Evolutionary conservation across 1,284 basidiomycete genomes (phyloP).

Genomic region (Ceratobasidium sp.): DNA sequence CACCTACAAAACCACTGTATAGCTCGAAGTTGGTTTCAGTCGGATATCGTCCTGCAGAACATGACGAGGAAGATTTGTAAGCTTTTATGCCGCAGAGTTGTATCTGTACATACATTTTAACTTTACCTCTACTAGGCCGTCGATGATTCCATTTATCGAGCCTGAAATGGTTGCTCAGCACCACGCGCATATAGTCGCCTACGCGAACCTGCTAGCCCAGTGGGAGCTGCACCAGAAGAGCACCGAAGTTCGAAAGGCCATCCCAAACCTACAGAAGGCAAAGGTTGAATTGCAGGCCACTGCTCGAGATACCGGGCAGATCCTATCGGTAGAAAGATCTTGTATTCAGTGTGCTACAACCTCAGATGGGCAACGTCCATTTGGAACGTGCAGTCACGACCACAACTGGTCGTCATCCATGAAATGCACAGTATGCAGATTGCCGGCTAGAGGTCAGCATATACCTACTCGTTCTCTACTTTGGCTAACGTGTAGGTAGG

Average conservation of each 20-base stretch:
- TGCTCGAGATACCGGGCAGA: slow-evolving; percentile 28
- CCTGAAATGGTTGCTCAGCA: slow-evolving; percentile 12
- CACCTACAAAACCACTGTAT: slow-evolving; percentile 14
- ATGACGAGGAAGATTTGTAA: slow-evolving; percentile 43
- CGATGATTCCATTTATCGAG: slow-evolving; percentile 39
- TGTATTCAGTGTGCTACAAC: slow-evolving; percentile 13
- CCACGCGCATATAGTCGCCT: slow-evolving; percentile 43
- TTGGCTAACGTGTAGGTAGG: slow-evolving; percentile 17
- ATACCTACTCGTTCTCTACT: neutral
- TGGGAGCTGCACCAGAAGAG: slow-evolving; percentile 41
- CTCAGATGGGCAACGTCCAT: slow-evolving; percentile 27
- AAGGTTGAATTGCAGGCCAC: slow-evolving; percentile 16
- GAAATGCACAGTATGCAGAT: slow-evolving; percentile 43
- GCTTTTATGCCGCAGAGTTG: neutral
- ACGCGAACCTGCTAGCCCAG: slow-evolving; percentile 43
- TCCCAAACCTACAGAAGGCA: slow-evolving; percentile 27
- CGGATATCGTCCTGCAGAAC: slow-evolving; percentile 34
- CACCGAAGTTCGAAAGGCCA: slow-evolving; percentile 35
- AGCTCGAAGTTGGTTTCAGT: slow-evolving; percentile 42
- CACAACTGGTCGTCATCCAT: slow-evolving; percentile 36
- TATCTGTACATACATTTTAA: neutral
- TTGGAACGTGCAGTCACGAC: slow-evolving; percentile 20
- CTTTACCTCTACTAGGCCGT: neutral
- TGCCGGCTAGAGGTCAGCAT: slow-evolving; percentile 42
- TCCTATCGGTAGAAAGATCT: neutral